Evolutionary conservation across 192 early-diverging fungal genomes (phyloP).

Genomic region (Gorgonomyces haynaldii): DNA sequence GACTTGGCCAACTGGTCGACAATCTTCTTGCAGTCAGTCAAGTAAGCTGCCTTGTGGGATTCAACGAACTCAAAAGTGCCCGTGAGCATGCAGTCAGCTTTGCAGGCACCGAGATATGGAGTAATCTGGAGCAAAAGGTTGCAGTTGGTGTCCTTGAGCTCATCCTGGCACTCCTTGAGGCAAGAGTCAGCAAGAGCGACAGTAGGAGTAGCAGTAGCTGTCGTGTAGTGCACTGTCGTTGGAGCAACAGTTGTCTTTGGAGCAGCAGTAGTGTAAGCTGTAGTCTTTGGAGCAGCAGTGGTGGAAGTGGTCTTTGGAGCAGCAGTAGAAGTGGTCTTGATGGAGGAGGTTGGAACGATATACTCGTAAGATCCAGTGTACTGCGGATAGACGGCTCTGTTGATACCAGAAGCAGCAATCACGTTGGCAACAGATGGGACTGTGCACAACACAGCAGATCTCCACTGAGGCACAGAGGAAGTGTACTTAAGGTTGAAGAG

Average conservation of each 20-base stretch:
- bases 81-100: background rate
- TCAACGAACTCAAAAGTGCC: conserved; percentile 4
- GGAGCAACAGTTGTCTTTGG: background rate
- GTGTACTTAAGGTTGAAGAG: background rate
- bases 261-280: background rate
- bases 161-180: background rate
- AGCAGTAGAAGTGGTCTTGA: background rate
- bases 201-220: background rate
- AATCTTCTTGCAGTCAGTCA: conserved; percentile 1
- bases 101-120: conserved; percentile 5
- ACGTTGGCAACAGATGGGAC: no score
- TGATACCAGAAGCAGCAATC: no score
- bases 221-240: no score
- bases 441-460: background rate
- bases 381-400: no score
- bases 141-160: background rate
- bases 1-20: background rate
- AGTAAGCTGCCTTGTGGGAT: background rate
- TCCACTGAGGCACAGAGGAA: background rate
- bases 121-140: background rate
- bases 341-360: no score
- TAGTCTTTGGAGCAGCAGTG: background rate
- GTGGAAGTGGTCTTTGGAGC: background rate
- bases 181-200: background rate
- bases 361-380: no score